phyloP scores from a whole-genome alignment of 2,329 filamentous ascomycete genomes.

The Emmonsia crescens region DNA sequence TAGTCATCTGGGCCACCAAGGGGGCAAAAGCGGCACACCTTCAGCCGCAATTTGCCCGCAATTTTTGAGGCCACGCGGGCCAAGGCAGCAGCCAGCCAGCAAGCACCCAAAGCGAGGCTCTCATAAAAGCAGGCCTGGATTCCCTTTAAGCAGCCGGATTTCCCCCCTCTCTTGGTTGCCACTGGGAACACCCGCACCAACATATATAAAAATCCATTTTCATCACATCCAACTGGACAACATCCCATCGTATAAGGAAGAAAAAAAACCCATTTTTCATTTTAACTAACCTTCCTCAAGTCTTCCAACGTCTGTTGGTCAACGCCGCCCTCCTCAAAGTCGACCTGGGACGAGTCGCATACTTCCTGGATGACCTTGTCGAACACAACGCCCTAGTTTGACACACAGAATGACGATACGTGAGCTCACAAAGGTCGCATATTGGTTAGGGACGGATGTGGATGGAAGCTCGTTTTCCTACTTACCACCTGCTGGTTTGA shows the following conservation, averaged over 20 bases:
- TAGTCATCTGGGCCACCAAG: not conserved
- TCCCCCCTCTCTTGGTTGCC: not conserved
- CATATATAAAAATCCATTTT: too few relatives aligned
- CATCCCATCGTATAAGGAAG: not conserved
- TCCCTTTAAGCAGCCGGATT: not conserved
- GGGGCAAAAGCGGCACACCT: not conserved
- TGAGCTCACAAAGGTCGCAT: slow-evolving; percentile 3
- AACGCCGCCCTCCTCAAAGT: slow-evolving; percentile 94
- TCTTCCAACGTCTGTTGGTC: slow-evolving; percentile 79
- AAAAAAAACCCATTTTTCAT: not conserved
- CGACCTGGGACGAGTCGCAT: slow-evolving; percentile 78
- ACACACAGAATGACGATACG: slow-evolving; percentile 3
- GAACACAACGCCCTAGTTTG: slow-evolving; percentile 61
- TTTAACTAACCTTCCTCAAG: slow-evolving; percentile 65
- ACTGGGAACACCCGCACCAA: not conserved
- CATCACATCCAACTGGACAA: not conserved
- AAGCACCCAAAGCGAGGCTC: slow-evolving; percentile 5
- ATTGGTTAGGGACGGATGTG: not conserved
- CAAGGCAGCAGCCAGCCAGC: not conserved
- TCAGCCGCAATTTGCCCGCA: not conserved
- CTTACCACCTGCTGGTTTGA: slow-evolving; percentile 41
- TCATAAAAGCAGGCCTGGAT: not conserved
- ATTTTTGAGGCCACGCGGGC: not conserved
- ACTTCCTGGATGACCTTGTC: slow-evolving; percentile 86
- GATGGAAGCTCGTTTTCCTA: slow-evolving; percentile 11